Percentiles rank a stretch among this genome's conserved stretches.
Conservation (phyloP, 139 green algal species). For the Picochlorum sp. region DNA sequence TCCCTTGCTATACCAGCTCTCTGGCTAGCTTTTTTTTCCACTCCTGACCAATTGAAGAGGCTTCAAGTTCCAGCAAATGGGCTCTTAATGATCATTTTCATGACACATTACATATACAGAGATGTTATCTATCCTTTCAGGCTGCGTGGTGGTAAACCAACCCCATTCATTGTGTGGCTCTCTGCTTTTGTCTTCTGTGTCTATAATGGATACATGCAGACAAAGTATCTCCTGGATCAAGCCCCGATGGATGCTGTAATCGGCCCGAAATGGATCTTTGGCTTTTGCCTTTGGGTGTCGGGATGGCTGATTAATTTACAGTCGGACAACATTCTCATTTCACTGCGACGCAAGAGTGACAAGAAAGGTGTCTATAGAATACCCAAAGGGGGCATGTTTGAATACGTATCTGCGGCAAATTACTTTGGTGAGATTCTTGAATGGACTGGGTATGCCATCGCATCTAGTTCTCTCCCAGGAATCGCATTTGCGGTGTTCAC, state of each 20-base stretch:
- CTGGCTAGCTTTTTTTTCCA: slow-evolving; percentile 19
- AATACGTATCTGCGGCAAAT: slow-evolving; percentile 64
- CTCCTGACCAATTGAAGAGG: slow-evolving; percentile 12
- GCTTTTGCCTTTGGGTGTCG: slow-evolving; percentile 33
- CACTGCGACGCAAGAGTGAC: slow-evolving; percentile 45
- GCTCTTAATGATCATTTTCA: slow-evolving; percentile 20
- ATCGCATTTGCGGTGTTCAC: slow-evolving; percentile 61
- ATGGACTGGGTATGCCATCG: slow-evolving; percentile 55
- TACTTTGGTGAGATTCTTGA: slow-evolving; percentile 64
- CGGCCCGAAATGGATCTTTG: slow-evolving; percentile 10
- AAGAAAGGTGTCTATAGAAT: slow-evolving; percentile 55
- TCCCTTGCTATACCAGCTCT: slow-evolving; percentile 18
- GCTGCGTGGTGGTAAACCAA: slow-evolving; percentile 42
- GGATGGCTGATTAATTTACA: slow-evolving; percentile 54
- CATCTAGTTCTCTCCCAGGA: slow-evolving; percentile 26
- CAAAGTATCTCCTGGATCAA: slow-evolving; percentile 18
- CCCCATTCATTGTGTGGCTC: slow-evolving; percentile 45
- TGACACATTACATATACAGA: slow-evolving; percentile 34
- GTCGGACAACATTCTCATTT: slow-evolving; percentile 44
- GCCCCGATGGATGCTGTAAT: slow-evolving; percentile 3
- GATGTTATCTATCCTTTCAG: slow-evolving; percentile 51
- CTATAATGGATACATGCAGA: slow-evolving; percentile 63
- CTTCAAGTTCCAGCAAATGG: slow-evolving; percentile 17
- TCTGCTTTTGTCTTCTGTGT: slow-evolving; percentile 52
- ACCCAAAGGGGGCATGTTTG: slow-evolving; percentile 58